Percentiles rank a stretch among this genome's conserved stretches.
Conservation (phyloP, 2,329 filamentous ascomycete genomes). For the Neofusicoccum sp. region DNA sequence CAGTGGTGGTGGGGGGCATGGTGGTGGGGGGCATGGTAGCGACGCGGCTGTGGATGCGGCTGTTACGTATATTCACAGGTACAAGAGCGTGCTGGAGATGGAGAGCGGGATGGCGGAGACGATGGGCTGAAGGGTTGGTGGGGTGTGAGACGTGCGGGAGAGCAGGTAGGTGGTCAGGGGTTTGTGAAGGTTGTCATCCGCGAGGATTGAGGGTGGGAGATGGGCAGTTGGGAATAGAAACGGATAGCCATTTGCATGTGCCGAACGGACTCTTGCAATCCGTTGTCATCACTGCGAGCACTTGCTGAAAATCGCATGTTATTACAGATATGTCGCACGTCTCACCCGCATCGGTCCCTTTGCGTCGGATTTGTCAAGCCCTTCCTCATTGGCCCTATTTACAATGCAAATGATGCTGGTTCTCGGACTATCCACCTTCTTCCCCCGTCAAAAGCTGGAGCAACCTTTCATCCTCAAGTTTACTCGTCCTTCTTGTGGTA, state of each 20-base stretch:
- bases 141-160: neutral
- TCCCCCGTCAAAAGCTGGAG: neutral
- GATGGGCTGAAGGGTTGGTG: neutral
- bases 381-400: too few relatives aligned
- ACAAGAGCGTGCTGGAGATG: slow-evolving; percentile 27
- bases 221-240: neutral
- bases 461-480: neutral
- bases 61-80: slow-evolving; percentile 35
- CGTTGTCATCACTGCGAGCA: too few relatives aligned
- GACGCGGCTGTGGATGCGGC: slow-evolving; percentile 34
- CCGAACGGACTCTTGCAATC: too few relatives aligned
- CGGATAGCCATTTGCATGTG: too few relatives aligned
- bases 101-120: slow-evolving; percentile 22
- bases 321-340: too few relatives aligned
- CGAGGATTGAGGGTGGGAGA: slow-evolving; percentile 5
- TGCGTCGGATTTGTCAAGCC: too few relatives aligned
- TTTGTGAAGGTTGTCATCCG: neutral
- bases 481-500: slow-evolving; percentile 86
- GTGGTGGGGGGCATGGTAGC: neutral
- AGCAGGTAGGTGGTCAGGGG: neutral
- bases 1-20: neutral
- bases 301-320: too few relatives aligned
- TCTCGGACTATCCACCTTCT: too few relatives aligned
- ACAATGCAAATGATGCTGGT: neutral
- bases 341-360: too few relatives aligned